Percentiles rank a stretch among this genome's conserved stretches.
These are phyloP conservation scores for Pythium aristosporum DNA, from an alignment of 352 stramenopile species.

Conservation along the genomic window DNA sequence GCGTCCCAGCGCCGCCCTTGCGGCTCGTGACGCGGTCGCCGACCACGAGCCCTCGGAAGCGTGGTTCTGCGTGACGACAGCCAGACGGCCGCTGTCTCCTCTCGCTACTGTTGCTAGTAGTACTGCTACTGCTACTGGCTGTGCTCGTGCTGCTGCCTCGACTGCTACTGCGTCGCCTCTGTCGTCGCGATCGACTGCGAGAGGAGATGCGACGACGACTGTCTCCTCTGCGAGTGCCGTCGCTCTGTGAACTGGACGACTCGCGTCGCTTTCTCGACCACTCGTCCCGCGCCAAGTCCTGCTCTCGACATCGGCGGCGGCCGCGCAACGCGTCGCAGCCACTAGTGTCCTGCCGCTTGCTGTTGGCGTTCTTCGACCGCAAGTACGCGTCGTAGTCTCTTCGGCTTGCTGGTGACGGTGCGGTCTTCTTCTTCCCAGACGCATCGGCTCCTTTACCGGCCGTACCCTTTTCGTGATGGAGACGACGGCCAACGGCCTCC, in stretches of 20 bases:
- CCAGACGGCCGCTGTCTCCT: neutral
- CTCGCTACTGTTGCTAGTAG: neutral
- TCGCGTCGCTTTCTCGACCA: neutral
- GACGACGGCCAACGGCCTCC: constrained; percentile 7
- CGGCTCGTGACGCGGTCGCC: constrained; percentile 51
- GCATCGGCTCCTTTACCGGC: neutral
- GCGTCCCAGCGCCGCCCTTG: constrained; percentile 39
- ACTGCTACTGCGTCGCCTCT: neutral
- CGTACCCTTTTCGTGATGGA: neutral
- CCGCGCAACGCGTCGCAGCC: neutral
- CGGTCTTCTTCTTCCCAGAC: neutral
- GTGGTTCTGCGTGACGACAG: neutral
- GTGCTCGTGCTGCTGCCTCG: constrained; percentile 14
- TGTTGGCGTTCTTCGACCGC: constrained; percentile 5
- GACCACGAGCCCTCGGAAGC: constrained; percentile 37
- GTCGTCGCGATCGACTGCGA: neutral
- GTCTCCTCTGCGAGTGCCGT: neutral
- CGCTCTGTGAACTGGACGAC: constrained; percentile 1
- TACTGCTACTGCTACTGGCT: constrained; percentile 11
- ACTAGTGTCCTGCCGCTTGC: neutral
- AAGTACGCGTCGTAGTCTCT: constrained; percentile 55
- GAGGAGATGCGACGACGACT: neutral
- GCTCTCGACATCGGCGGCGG: neutral
- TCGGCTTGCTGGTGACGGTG: constrained; percentile 24
- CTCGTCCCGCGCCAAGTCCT: constrained; percentile 12